A percentile compares a stretch with the other conserved stretches of the same genome.
These are phyloP conservation scores for Diplodia corticola DNA, from an alignment of 2,329 filamentous ascomycete species.

Conservation along the genomic window DNA sequence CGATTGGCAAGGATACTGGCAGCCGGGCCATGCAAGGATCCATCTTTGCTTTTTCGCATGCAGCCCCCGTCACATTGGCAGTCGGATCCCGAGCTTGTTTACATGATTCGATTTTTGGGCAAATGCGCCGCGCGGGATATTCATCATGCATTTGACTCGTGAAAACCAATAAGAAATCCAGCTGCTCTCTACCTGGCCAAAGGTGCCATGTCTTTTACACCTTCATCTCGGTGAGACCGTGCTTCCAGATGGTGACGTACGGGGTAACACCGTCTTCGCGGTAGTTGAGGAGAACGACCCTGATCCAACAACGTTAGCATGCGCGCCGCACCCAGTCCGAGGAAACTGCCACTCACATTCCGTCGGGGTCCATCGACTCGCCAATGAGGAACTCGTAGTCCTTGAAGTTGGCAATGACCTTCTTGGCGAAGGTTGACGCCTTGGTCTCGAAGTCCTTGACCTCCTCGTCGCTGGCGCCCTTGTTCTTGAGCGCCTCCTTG, in stretches of 20 bases:
- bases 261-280: slow-evolving; percentile 93
- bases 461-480: slow-evolving; percentile 61
- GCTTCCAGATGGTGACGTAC: slow-evolving; percentile 91
- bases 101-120: slow-evolving; percentile 32
- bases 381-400: slow-evolving; percentile 95
- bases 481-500: slow-evolving; percentile 68
- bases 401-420: slow-evolving; percentile 83
- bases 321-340: background rate
- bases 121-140: slow-evolving; percentile 34
- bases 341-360: slow-evolving; percentile 67
- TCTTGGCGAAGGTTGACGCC: slow-evolving; percentile 75
- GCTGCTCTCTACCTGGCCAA: slow-evolving; percentile 22
- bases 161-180: slow-evolving; percentile 36
- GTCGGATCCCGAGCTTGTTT: background rate
- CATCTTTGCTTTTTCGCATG: background rate
- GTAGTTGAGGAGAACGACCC: slow-evolving; percentile 93
- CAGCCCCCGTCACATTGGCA: background rate
- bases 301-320: slow-evolving; percentile 36
- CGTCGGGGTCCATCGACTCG: slow-evolving; percentile 88
- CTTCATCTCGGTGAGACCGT: slow-evolving; percentile 86
- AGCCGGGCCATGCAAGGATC: background rate
- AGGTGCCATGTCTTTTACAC: slow-evolving; percentile 65
- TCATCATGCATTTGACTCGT: slow-evolving; percentile 42
- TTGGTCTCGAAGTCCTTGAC: slow-evolving; percentile 79
- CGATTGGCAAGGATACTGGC: background rate